Base-by-base conservation (phyloP, 352 stramenopile species). In the Hyaloperonospora brassicae region DNA sequence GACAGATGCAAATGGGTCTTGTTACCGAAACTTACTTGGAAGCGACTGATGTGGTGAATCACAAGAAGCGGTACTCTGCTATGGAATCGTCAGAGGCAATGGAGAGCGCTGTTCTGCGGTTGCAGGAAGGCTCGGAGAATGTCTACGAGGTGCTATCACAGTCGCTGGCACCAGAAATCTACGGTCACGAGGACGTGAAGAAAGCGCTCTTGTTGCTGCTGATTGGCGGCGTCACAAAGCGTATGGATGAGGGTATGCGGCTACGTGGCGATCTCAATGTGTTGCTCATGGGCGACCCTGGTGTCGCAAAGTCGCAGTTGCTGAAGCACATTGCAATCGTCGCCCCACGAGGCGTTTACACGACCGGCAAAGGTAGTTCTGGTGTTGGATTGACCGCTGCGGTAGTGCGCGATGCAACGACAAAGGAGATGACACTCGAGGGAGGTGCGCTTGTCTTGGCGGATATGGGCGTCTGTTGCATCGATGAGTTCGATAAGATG, bases 401-500 rank as follows among this genome's bases (percentile, higher is more conserved):
- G 5, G 93, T 99, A 22, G 92, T 97, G 17, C 95, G 96, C 45
- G 96, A 99, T 72, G 79, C 83, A 2, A 90, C 87, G 6, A 98
- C 93, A 1, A 95, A 93, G 58, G 94, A 98, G 67, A 93, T 90
- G 84, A 91, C 82, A 24, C 68, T 97, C 0, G 75, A 95, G 58
- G 79, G 96, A 35, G 97, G 97, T 57, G 97, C 97, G 0, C 72
- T 99, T 17, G 97, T 99, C 14, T 76, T 99, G 27, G 97, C 97
- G 0, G 97, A 99, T 75, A 96, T 89, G 65, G 97, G 97, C 1
- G 97, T 99, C 55, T 99, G 96, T 68, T 95, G 89, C 47, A 99
- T 99, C 65, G 97, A 99, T 72, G 97, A 99, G 74, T 98, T 98
- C 40, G 93, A 98, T 66, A 98, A 98, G 71, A 99, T 99, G 96